Base-by-base conservation (phyloP, 1,284 basidiomycete genomes). In the Chondrostereum purpureum region DNA sequence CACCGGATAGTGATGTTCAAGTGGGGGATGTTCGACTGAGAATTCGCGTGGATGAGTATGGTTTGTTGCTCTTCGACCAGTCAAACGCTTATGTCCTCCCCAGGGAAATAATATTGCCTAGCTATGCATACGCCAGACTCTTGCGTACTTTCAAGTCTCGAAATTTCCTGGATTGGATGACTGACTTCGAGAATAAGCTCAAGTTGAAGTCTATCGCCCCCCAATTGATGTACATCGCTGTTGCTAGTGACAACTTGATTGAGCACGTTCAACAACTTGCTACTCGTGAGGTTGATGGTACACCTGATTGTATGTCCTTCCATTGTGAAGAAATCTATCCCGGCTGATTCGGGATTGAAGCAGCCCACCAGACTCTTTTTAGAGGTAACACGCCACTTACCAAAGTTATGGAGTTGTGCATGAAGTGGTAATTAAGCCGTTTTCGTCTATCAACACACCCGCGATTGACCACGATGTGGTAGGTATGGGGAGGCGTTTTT, bases 311-410 rank as follows among this genome's bases (percentile, higher is more conserved):
- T 83, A 59, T 65, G 77, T 60, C 13, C 34, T 36, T 36, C 38
- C 19, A 13, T 23, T 27, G 21, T 45, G 5, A n/a, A n/a, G n/a
- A n/a, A n/a, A n/a, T n/a, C 34, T 45, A 33, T 42, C 22, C 53
- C 43, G 50, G 22, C 23, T 20, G 45, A 27, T 24, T 42, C 47
- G 27, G 35, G 24, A 43, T 39, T 44, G 31, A 24, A 24, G 13
- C 47, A 82, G 80, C 80, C 18, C 78, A 80, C 43, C 78, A 76
- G 53, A 86, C 81, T 3, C 62, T 87, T 10, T 87, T 87, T 62
- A 80, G 88, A 43, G 88, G 87, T 20, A 91, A 90, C 58, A 88
- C 83, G 4, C 77, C 76, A 31, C 70, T 91, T 45, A 91, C 89
- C 17, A 91, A 88, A 61, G 80, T 81, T 8, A 78, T 90, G 64